Percentiles rank a stretch among this genome's conserved stretches.
Conservation (phyloP, 495 filamentous ascomycete genomes). For the Aspergillus asperescens region DNA sequence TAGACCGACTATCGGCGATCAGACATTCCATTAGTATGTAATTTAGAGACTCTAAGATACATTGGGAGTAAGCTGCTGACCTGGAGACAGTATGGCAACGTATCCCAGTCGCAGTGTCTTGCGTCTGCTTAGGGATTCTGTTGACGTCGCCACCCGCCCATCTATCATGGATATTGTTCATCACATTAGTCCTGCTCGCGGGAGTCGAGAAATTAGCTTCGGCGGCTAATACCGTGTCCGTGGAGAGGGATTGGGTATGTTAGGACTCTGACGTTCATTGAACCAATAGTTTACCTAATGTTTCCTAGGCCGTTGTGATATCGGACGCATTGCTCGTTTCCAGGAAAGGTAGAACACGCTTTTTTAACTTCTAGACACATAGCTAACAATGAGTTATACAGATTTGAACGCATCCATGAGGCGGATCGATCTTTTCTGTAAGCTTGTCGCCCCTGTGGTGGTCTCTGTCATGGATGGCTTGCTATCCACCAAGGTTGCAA, state of each 20-base stretch:
- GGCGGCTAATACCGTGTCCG: constrained; percentile 53
- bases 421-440: constrained; percentile 67
- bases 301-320: constrained; percentile 38
- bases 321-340: constrained; percentile 32
- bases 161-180: constrained; percentile 34
- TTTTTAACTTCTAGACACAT: neutral
- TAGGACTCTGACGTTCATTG: neutral
- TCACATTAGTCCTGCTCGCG: constrained; percentile 43
- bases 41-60: neutral
- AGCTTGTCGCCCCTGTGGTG: constrained; percentile 57
- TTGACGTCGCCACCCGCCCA: constrained; percentile 5
- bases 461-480: constrained; percentile 47
- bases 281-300: neutral
- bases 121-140: constrained; percentile 28
- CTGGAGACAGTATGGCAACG: constrained; percentile 34
- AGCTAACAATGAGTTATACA: constrained; percentile 5
- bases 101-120: constrained; percentile 35
- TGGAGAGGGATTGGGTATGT: constrained; percentile 63
- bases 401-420: constrained; percentile 61
- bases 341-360: constrained; percentile 20
- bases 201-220: constrained; percentile 54
- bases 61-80: neutral
- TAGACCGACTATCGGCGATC: constrained; percentile 46
- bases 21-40: constrained; percentile 45
- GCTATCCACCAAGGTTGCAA: constrained; percentile 43